phyloP scores from a whole-genome alignment of 345 rosid species.

The Durio zibethinus region DNA sequence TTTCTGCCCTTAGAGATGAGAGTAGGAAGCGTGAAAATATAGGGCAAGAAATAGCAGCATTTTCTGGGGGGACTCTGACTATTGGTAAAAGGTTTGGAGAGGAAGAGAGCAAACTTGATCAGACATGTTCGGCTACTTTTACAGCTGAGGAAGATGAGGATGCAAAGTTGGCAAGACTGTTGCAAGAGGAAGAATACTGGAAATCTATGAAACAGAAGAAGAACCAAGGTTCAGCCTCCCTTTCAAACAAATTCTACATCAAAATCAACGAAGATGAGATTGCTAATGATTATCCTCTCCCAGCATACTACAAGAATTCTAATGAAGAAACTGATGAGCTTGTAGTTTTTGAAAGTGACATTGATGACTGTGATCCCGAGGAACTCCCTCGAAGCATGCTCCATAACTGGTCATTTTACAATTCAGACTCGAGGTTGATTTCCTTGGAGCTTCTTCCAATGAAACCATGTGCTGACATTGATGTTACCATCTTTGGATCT shows the following conservation, averaged over 20 bases:
- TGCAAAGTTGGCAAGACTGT: slow-evolving; percentile 50
- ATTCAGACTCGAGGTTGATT: slow-evolving; percentile 61
- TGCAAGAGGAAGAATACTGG: slow-evolving; percentile 81
- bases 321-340: slow-evolving; percentile 69
- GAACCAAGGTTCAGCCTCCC: slow-evolving; percentile 37
- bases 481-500: slow-evolving; percentile 75
- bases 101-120: slow-evolving; percentile 17
- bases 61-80: slow-evolving; percentile 34
- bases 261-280: slow-evolving; percentile 85
- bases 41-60: slow-evolving; percentile 15
- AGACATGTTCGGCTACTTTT: slow-evolving; percentile 18
- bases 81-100: slow-evolving; percentile 38
- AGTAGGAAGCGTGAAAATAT: slow-evolving; percentile 28
- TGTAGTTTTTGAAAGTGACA: slow-evolving; percentile 38
- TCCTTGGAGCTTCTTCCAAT: slow-evolving; percentile 85
- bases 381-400: slow-evolving; percentile 69
- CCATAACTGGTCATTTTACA: slow-evolving; percentile 83
- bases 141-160: slow-evolving; percentile 59
- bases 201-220: slow-evolving; percentile 48
- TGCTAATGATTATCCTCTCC: slow-evolving; percentile 85
- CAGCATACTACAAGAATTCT: slow-evolving; percentile 56
- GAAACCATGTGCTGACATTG: slow-evolving; percentile 66
- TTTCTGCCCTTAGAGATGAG: slow-evolving; percentile 53
- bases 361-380: slow-evolving; percentile 33
- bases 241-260: slow-evolving; percentile 48